These are phyloP conservation scores for Thozetella sp. DNA, from an alignment of 495 filamentous ascomycete genomes.

Conservation along the genomic window DNA sequence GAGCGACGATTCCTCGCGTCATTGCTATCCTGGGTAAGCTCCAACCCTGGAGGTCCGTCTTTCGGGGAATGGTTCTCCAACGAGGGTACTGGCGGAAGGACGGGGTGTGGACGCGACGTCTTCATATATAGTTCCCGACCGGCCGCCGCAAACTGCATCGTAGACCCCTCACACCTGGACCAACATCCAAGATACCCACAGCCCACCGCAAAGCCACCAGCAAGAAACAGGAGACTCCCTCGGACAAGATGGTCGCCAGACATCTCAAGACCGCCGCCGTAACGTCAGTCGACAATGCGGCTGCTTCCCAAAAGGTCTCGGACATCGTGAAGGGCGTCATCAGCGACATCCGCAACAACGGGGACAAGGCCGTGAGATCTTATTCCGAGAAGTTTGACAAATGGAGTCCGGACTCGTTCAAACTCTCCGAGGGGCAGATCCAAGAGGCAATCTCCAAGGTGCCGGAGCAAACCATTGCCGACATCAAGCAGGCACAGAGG, in stretches of 20 bases:
- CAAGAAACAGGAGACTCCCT: background rate
- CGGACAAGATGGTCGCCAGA: conserved; percentile 16
- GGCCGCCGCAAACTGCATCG: no score
- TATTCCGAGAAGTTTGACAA: conserved; percentile 59
- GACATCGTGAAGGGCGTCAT: conserved; percentile 50
- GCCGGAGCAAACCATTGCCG: conserved; percentile 45
- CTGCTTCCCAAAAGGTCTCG: conserved; percentile 19
- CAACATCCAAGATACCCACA: no score
- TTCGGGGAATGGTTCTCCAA: background rate
- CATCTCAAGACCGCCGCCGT: conserved; percentile 23
- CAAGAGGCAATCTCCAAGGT: conserved; percentile 33
- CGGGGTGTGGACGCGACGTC: background rate
- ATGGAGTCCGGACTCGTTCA: conserved; percentile 52
- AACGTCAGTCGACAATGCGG: conserved; percentile 12
- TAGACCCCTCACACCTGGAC: no score
- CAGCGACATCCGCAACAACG: conserved; percentile 43
- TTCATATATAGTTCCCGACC: background rate
- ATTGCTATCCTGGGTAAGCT: background rate
- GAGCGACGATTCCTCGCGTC: background rate
- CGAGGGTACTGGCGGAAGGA: background rate
- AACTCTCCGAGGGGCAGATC: conserved; percentile 35
- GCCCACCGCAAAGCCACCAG: background rate
- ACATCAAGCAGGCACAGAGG: conserved; percentile 53
- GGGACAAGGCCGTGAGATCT: conserved; percentile 45
- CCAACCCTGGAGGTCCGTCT: background rate